Evolutionary conservation across 257 asterid species (phyloP), one percentile per base, ranked within the genome.

Genomic region (Datura wrightii): DNA sequence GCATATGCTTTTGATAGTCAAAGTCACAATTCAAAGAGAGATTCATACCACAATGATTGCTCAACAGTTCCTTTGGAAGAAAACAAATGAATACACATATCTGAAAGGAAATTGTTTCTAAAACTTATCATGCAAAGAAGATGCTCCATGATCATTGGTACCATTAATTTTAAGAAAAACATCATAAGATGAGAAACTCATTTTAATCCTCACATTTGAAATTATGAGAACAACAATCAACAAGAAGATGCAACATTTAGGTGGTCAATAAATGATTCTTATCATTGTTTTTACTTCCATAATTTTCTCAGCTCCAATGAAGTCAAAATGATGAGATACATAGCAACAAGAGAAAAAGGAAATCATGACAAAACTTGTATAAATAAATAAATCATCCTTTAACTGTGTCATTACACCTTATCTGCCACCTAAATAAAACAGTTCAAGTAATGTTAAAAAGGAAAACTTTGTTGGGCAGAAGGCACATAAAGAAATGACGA

Each of bases 281-380:
- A 74, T 24, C 42, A 24, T 48, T 74, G 42, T 19, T 74, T 42
- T 74, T 74, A 59, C 59, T 74, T 19, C 59, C 19, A 69, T 8
- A 24, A 11, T 24, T 74, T 72, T 48, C 19, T 46, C 59, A 74
- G 80, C 42, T 46, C 80, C 5, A 71, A 19, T n/a, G 56, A 46
- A 72, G 37, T 44, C 10, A 24, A 74, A 74, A 48, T 74, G 42
- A 74, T 24, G 60, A 74, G 24, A 48, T 24, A 76, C 50, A 31
- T 50, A 52, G 48, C 82, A 78, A 52, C 63, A 52, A 50, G 62
- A 14, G 63, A 31, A 31, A 52, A 52, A 31, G 82, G 79, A 53
- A 18, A 44, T 71, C 79, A 41, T 69, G 60, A 48, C 60, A 36
- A 74, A 74, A 74, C 81, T 48, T 7, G 60, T 48, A 74, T 36